Evolutionary conservation across 2,329 filamentous ascomycete species (phyloP).

Genomic region (Penicillium sp.): DNA sequence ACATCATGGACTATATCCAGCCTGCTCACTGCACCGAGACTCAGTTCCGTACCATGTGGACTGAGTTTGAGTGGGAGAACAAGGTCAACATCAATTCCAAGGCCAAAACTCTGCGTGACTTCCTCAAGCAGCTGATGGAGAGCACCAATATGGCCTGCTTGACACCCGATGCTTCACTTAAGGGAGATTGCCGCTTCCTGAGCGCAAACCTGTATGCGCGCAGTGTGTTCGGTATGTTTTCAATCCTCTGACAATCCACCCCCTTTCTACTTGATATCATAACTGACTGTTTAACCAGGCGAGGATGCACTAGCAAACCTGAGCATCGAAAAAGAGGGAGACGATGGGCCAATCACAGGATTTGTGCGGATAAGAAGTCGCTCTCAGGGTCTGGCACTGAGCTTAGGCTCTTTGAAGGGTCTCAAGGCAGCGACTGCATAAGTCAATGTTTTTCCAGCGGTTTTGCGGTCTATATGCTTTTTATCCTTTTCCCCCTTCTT

Average conservation of each 20-base stretch:
- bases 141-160: conserved; percentile 98
- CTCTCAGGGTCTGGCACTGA: conserved; percentile 90
- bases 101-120: conserved; percentile 84
- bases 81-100: conserved; percentile 99
- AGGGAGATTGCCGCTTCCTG: conserved; percentile 96
- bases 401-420: conserved; percentile 90
- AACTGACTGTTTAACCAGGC: conserved; percentile 56
- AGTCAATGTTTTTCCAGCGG: conserved; percentile 32
- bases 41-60: conserved; percentile 99
- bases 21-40: conserved; percentile 95
- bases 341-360: conserved; percentile 90
- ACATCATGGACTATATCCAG: conserved; percentile 99
- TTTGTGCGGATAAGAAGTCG: conserved; percentile 98
- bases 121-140: conserved; percentile 92
- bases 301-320: conserved; percentile 97
- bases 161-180: conserved; percentile 91
- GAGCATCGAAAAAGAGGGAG: conserved; percentile 96
- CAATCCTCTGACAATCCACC: neutral
- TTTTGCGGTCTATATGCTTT: conserved; percentile 32
- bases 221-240: conserved; percentile 88
- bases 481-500: conserved; percentile 21
- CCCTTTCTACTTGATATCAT: neutral
- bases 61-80: conserved; percentile 99
- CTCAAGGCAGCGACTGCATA: conserved; percentile 66
- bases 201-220: conserved; percentile 95